These are phyloP conservation scores for Paramyrothecium sp. DNA, from an alignment of 2,329 filamentous ascomycete species.

Conservation along the genomic window DNA sequence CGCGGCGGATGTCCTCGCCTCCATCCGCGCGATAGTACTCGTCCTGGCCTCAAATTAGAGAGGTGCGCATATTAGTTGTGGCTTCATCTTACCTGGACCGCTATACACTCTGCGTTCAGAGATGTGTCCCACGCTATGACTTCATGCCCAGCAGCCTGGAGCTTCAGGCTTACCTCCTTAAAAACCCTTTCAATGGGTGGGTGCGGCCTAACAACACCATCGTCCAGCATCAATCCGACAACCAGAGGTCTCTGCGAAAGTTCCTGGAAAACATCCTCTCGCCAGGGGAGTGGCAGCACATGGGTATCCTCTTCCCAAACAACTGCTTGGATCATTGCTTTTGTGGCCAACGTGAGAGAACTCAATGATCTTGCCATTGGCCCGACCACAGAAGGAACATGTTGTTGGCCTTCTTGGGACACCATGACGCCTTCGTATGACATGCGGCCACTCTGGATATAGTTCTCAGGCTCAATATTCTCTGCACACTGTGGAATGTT, in stretches of 20 bases:
- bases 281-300: conserved; percentile 54
- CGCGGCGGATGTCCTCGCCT: conserved; percentile 58
- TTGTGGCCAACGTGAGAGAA: conserved; percentile 48
- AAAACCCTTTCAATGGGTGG: conserved; percentile 50
- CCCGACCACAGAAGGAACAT: conserved; percentile 62
- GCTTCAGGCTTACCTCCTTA: conserved; percentile 27
- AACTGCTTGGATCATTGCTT: conserved; percentile 40
- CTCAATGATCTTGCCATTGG: conserved; percentile 47
- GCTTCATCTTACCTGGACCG: conserved; percentile 43
- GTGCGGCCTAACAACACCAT: conserved; percentile 53
- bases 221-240: conserved; percentile 49
- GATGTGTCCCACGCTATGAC: conserved; percentile 50
- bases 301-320: conserved; percentile 56
- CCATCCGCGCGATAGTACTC: conserved; percentile 62
- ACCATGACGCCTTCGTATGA: conserved; percentile 59
- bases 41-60: conserved; percentile 36
- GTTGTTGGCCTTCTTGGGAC: conserved; percentile 62
- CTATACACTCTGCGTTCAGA: conserved; percentile 53
- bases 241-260: conserved; percentile 41
- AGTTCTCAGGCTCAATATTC: background rate
- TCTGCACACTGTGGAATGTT: background rate
- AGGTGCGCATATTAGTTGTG: background rate
- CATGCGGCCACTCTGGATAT: conserved; percentile 48
- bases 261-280: conserved; percentile 38
- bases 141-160: conserved; percentile 50